Base-by-base conservation (phyloP, 306 rosid genomes). In the Sicyos baderoa region DNA sequence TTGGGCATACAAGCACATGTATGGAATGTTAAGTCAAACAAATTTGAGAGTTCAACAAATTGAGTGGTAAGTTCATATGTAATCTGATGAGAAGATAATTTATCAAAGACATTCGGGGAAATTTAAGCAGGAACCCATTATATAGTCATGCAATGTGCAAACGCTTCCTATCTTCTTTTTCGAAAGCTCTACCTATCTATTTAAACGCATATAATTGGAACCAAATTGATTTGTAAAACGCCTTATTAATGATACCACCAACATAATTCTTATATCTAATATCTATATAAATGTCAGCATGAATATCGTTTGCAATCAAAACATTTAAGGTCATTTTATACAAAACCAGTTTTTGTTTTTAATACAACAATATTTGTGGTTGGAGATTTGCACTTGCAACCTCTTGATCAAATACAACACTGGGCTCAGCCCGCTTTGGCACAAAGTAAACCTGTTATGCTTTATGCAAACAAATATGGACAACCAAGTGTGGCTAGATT, bases 1-100 rank as follows among this genome's bases (percentile, higher is more conserved):
- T 89, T 22, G 98, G 95, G 76, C 93, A 87, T 76, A 93, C 77
- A 40, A 93, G 96, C 79, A 93, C 98, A 74, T 93, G 96, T 89
- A 78, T 63, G 76, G 61, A 6, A 72, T 19, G 93, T 83, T 79
- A 92, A 92, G 97, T 75, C 78, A 2, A 76, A 77, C 77, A 83
- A 62, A 68, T 70, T 13, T 8, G 35, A 32, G 60, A 51, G 57
- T 52, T 58, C 9, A 27, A 23, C 19, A 27, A 60, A 8, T 62
- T 62, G 69, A 65, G n/a, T 12, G 37, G 13, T 42, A 44, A 65
- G 6, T 42, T 37, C 68, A 37, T n/a, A 64, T 9, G 32, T 63
- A 17, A 12, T 12, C 32, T 27, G 0, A 44, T 18, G 32, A 40
- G 51, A 63, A 63, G 7, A 50, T 37, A 40, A 42, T 32, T 18